These are phyloP conservation scores for Elongisporangium anandrum DNA, from an alignment of 352 stramenopile genomes.

Conservation along the genomic window DNA sequence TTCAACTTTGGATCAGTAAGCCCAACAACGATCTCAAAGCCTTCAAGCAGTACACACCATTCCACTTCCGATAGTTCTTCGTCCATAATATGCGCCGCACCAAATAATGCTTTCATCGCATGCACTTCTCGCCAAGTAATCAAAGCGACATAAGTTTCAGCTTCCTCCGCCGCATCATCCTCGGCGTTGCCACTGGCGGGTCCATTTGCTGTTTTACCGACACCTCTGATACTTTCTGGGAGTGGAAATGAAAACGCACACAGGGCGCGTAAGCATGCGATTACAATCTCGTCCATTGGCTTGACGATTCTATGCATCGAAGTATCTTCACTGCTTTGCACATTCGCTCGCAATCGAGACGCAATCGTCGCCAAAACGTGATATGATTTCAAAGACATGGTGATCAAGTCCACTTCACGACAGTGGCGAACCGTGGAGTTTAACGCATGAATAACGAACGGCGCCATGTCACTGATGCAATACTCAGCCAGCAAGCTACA, in stretches of 20 bases:
- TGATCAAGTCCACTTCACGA: slow-evolving; percentile 77
- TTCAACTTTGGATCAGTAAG: slow-evolving; percentile 72
- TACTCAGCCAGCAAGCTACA: slow-evolving; percentile 48
- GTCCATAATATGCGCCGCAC: slow-evolving; percentile 82
- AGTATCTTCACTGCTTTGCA: slow-evolving; percentile 31
- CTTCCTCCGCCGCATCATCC: slow-evolving; percentile 43
- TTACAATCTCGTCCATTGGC: slow-evolving; percentile 71
- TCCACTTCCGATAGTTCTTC: slow-evolving; percentile 72
- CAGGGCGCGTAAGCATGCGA: slow-evolving; percentile 65
- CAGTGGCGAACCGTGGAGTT: slow-evolving; percentile 78
- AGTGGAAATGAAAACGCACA: slow-evolving; percentile 80
- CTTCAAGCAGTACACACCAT: slow-evolving; percentile 72
- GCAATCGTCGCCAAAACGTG: slow-evolving; percentile 76
- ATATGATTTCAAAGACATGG: slow-evolving; percentile 81
- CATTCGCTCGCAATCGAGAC: slow-evolving; percentile 55
- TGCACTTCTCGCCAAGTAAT: slow-evolving; percentile 83
- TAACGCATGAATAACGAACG: slow-evolving; percentile 67
- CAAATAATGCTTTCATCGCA: slow-evolving; percentile 86
- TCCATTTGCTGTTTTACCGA: slow-evolving; percentile 25
- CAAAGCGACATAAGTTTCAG: slow-evolving; percentile 54
- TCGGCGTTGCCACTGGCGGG: slow-evolving; percentile 15
- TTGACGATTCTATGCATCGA: slow-evolving; percentile 17
- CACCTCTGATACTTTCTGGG: slow-evolving; percentile 54
- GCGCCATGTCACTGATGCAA: slow-evolving; percentile 59
- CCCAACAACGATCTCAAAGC: slow-evolving; percentile 79